Base-by-base conservation (phyloP, 2,329 filamentous ascomycete genomes). In the Pestalotiopsis sp. region DNA sequence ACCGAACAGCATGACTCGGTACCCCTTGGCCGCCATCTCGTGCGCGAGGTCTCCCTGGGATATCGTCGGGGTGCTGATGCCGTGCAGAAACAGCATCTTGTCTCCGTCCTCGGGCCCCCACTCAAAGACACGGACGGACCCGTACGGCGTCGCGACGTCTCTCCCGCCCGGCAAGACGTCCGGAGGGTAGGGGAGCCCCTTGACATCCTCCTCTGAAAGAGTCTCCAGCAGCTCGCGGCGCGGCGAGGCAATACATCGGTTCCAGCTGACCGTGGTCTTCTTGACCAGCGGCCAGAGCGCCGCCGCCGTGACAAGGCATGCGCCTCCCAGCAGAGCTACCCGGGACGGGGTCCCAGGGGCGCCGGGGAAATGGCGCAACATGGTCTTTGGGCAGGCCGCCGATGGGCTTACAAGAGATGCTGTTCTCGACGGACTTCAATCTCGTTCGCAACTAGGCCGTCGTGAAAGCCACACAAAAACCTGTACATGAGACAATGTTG, bases 1-100 rank as follows among this genome's bases (percentile, higher is more conserved):
- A 88, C 89, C 90, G 76, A 95, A 94, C 1, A 95, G 81, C 87
- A 97, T 91, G 2, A 97, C 93, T 70, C 94, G 85, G 78, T 88
- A 94, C 1, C 93, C 92, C 68, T 84, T 85, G 6, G 82, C 81
- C 0, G 87, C 92, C 65, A 97, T 84, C 66, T 85, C 87, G 76
- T 89, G 84, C 14, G 91, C 92, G 45, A 96, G 78, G 57, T 87
- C 85, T 2, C 89, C 90, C 20, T 95, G 81, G 0, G 92, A 86
- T 62, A 95, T 83, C 70, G 90, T 90, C 0, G 94, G 94, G 5
- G 93, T 96, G 64, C 90, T 92, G 74, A 96, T 95, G 4, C 94
- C 94, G 78, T 95, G 94, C 17, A 97, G 81, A 31, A 97, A 82
- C 14, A 97, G 81, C 1, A 95, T 89, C 75, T 91, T 94, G 36